These are phyloP conservation scores for Zalaria obscura DNA, from an alignment of 2,329 filamentous ascomycete species.

Conservation along the genomic window DNA sequence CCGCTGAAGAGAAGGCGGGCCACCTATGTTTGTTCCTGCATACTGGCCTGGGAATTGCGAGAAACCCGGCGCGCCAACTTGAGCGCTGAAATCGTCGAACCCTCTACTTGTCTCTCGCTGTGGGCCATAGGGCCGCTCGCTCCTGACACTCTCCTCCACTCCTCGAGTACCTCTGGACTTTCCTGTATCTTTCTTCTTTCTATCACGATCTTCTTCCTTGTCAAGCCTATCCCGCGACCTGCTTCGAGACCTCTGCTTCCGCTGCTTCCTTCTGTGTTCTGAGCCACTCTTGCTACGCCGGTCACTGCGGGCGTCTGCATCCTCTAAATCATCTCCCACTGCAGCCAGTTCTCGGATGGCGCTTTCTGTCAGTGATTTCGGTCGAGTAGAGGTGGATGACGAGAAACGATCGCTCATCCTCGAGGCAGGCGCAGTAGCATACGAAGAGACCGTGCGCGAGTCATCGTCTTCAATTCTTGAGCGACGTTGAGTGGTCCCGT, in stretches of 20 bases:
- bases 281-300: slow-evolving; percentile 12
- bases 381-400: background rate
- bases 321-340: slow-evolving; percentile 15
- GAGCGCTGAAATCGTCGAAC: slow-evolving; percentile 6
- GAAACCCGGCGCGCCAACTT: slow-evolving; percentile 9
- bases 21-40: slow-evolving; percentile 8
- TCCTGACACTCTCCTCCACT: background rate
- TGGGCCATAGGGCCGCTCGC: background rate
- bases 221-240: slow-evolving; percentile 12
- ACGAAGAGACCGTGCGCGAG: slow-evolving; percentile 20
- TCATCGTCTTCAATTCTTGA: slow-evolving; percentile 9
- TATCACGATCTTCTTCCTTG: slow-evolving; percentile 7
- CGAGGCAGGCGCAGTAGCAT: slow-evolving; percentile 21
- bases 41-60: slow-evolving; percentile 18
- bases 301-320: slow-evolving; percentile 14
- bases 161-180: too few species aligned
- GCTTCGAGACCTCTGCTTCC: slow-evolving; percentile 16
- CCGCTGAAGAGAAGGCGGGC: slow-evolving; percentile 3
- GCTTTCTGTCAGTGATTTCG: slow-evolving; percentile 18
- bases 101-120: slow-evolving; percentile 7
- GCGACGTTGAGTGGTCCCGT: slow-evolving; percentile 13
- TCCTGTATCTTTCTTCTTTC: background rate
- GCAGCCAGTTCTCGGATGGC: slow-evolving; percentile 16
- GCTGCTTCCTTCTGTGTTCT: slow-evolving; percentile 8
- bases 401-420: slow-evolving; percentile 10